Conservation (phyloP, 208 protist genomes). For the Leishmania braziliensis region DNA sequence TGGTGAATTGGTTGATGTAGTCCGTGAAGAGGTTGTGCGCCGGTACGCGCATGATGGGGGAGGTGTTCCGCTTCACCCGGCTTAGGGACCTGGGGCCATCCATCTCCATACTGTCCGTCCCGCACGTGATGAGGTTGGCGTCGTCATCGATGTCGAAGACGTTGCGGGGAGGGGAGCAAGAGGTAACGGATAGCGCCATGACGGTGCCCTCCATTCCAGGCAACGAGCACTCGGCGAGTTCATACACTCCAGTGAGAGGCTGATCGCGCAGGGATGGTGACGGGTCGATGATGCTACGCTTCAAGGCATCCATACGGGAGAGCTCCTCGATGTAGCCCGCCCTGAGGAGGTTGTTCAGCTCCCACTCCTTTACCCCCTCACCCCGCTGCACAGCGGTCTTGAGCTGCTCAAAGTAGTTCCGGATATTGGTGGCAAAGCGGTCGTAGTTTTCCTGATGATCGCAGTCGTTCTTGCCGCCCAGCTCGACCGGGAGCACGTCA, state of each 20-base stretch:
- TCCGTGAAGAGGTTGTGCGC: slow-evolving; percentile 43
- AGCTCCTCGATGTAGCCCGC: slow-evolving; percentile 31
- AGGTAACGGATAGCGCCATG: slow-evolving; percentile 3
- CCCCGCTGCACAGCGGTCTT: slow-evolving; percentile 49
- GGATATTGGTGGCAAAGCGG: slow-evolving; percentile 42
- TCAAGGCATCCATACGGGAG: slow-evolving; percentile 29
- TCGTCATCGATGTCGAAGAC: slow-evolving; percentile 28
- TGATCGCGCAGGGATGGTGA: slow-evolving; percentile 9
- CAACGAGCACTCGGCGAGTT: not conserved
- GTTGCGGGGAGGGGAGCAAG: not conserved
- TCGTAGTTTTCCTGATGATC: slow-evolving; percentile 57
- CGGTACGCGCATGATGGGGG: not conserved
- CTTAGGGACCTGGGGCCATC: not conserved
- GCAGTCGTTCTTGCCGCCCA: slow-evolving; percentile 75
- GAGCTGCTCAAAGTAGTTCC: slow-evolving; percentile 53
- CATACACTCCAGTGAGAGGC: not conserved
- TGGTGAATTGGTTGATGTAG: slow-evolving; percentile 48
- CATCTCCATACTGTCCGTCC: slow-evolving; percentile 23
- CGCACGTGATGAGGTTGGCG: slow-evolving; percentile 38
- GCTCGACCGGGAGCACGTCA: slow-evolving; percentile 53
- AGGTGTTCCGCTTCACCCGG: not conserved
- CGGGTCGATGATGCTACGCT: slow-evolving; percentile 25
- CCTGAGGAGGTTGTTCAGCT: slow-evolving; percentile 51
- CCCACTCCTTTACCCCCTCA: slow-evolving; percentile 77
- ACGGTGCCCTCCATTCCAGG: not conserved